Evolutionary conservation across 139 green algal species (phyloP).

Genomic region (Chlorella sp.): DNA sequence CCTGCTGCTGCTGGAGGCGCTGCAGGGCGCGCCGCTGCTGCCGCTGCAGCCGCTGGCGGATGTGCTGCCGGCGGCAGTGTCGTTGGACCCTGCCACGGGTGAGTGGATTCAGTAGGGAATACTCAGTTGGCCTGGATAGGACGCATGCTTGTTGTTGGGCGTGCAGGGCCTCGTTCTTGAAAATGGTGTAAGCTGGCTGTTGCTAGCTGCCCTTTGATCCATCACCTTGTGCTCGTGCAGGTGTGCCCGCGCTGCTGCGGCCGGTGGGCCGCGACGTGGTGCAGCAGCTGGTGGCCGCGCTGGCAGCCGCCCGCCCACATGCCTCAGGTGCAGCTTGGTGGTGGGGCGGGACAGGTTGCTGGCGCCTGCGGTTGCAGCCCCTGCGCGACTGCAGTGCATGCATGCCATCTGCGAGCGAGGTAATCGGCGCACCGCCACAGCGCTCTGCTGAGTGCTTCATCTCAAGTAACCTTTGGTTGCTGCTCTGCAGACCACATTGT

Average conservation of each 20-base stretch:
- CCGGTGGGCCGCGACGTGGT: conserved; percentile 50
- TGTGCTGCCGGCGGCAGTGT: conserved; percentile 25
- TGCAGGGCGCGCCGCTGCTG: conserved; percentile 55
- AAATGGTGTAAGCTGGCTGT: not conserved
- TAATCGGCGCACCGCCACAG: no score
- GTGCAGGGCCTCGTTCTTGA: no score
- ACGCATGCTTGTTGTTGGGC: no score
- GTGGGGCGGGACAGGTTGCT: no score
- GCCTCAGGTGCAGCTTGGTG: conserved; percentile 16
- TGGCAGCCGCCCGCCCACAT: conserved; percentile 47
- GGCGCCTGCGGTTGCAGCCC: no score
- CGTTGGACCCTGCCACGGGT: not conserved
- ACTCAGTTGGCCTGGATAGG: no score
- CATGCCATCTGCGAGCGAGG: no score
- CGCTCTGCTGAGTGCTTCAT: no score
- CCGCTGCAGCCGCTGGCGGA: conserved; percentile 60
- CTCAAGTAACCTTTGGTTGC: no score
- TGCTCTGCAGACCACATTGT: conserved; percentile 27
- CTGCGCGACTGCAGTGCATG: no score
- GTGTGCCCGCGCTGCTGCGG: conserved; percentile 13
- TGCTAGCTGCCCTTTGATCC: not conserved
- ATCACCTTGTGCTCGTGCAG: not conserved
- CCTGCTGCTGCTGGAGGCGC: conserved; percentile 72
- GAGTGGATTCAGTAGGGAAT: no score
- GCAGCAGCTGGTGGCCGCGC: conserved; percentile 52